Conservation (phyloP, 148 eudicot species). For the Vaccinium darrowii region DNA sequence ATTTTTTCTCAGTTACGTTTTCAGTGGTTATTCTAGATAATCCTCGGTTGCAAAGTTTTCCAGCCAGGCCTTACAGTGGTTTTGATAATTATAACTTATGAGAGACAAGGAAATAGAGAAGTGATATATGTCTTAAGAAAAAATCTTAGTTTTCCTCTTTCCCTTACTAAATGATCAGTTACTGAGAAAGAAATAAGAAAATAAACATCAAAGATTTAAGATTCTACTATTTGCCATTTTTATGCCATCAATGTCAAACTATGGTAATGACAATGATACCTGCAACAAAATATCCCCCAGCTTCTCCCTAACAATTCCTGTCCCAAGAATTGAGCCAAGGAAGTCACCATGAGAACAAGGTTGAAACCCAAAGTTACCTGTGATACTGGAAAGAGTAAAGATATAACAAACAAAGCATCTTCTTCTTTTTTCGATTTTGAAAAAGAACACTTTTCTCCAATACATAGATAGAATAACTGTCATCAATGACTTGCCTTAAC, state of each 20-base stretch:
- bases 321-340: conserved; percentile 87
- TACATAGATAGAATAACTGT: neutral
- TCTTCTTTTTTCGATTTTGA: neutral
- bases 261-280: conserved; percentile 37
- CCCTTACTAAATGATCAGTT: neutral
- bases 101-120: neutral
- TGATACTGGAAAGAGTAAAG: conserved; percentile 57
- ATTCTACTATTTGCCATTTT: neutral
- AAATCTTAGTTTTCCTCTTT: neutral
- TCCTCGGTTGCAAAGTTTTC: neutral
- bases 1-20: neutral
- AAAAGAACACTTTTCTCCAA: neutral
- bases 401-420: conserved; percentile 6
- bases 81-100: neutral
- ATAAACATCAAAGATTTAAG: neutral
- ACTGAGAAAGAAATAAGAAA: neutral
- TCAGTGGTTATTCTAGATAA: neutral
- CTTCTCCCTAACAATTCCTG: conserved; percentile 88
- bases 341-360: conserved; percentile 89
- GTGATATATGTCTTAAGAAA: neutral
- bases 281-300: conserved; percentile 86
- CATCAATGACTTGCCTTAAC: conserved; percentile 48
- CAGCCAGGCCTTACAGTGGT: neutral
- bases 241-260: neutral
- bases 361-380: conserved; percentile 82